Evolutionary conservation across 208 protist species (phyloP).

Genomic region (Acanthamoeba lenticulata): DNA sequence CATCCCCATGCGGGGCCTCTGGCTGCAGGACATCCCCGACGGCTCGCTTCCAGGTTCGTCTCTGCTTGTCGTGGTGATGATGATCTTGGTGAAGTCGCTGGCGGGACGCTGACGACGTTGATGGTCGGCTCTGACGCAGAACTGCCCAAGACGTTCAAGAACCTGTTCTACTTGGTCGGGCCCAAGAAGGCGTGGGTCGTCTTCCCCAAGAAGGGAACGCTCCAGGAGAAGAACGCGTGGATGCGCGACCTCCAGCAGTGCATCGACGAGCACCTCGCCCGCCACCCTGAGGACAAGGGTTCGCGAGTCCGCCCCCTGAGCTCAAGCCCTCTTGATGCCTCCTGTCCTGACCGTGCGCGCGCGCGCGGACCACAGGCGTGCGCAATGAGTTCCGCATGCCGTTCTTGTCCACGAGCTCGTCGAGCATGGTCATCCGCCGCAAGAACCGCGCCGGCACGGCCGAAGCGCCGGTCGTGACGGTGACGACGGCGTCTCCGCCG

Average conservation of each 20-base stretch:
- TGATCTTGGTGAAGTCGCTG: neutral
- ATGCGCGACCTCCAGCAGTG: conserved; percentile 34
- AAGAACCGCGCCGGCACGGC: neutral
- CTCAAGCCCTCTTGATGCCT: neutral
- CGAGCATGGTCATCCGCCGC: neutral
- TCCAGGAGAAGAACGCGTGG: neutral
- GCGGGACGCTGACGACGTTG: neutral
- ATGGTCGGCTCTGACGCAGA: no score
- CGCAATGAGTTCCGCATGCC: neutral
- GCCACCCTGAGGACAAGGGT: conserved; percentile 39
- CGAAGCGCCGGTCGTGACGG: neutral
- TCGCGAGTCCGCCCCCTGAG: neutral
- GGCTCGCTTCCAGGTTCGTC: neutral
- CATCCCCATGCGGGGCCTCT: conserved; percentile 18
- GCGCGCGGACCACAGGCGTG: neutral
- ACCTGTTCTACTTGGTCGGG: conserved; percentile 31
- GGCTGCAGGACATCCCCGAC: conserved; percentile 50
- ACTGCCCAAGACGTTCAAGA: conserved; percentile 2
- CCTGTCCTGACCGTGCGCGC: no score
- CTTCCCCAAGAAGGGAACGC: conserved; percentile 24
- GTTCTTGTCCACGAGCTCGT: neutral
- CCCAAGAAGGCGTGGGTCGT: conserved; percentile 12
- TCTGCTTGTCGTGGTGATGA: neutral
- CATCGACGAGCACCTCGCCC: neutral
- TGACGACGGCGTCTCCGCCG: neutral